Conservation (phyloP, 1,284 basidiomycete species). For the Trametes versicolor region DNA sequence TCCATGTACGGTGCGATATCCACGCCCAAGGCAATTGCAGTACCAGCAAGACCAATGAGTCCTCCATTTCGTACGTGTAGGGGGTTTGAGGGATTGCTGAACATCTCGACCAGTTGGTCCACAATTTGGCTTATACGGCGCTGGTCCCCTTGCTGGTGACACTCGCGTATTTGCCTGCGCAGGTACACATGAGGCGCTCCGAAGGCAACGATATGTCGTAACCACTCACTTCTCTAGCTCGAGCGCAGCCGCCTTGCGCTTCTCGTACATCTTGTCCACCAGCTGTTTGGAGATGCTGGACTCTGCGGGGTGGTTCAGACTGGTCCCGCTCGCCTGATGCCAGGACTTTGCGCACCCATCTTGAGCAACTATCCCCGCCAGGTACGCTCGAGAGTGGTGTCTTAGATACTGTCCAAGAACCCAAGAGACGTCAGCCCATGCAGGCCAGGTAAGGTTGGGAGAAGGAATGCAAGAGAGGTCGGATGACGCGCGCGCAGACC, state of each 20-base stretch:
- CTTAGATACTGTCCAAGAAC: slow-evolving; percentile 10
- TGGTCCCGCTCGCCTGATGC: background rate
- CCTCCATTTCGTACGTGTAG: slow-evolving; percentile 95
- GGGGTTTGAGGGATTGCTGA: slow-evolving; percentile 82
- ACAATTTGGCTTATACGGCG: slow-evolving; percentile 89
- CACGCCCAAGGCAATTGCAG: slow-evolving; percentile 94
- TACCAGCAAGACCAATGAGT: slow-evolving; percentile 95
- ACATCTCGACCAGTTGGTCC: slow-evolving; percentile 95
- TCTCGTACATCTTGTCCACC: slow-evolving; percentile 93
- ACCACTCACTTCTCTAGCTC: slow-evolving; percentile 88
- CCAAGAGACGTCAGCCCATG: slow-evolving; percentile 21
- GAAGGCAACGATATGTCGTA: slow-evolving; percentile 10
- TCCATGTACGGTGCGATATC: slow-evolving; percentile 95
- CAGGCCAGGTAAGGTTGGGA: slow-evolving; percentile 16
- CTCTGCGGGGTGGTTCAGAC: slow-evolving; percentile 52
- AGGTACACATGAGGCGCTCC: slow-evolving; percentile 39
- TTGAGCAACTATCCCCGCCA: slow-evolving; percentile 7
- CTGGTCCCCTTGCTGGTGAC: slow-evolving; percentile 82
- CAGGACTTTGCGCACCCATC: slow-evolving; percentile 29
- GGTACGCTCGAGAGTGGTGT: slow-evolving; percentile 4
- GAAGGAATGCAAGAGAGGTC: slow-evolving; percentile 22
- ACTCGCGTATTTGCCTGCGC: slow-evolving; percentile 82
- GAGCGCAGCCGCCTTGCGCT: slow-evolving; percentile 94
- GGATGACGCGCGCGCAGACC: slow-evolving; percentile 25
- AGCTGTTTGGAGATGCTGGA: slow-evolving; percentile 76